Base-by-base conservation (phyloP, 768 basidiomycete species). In the Lanmaoa rubissima region DNA sequence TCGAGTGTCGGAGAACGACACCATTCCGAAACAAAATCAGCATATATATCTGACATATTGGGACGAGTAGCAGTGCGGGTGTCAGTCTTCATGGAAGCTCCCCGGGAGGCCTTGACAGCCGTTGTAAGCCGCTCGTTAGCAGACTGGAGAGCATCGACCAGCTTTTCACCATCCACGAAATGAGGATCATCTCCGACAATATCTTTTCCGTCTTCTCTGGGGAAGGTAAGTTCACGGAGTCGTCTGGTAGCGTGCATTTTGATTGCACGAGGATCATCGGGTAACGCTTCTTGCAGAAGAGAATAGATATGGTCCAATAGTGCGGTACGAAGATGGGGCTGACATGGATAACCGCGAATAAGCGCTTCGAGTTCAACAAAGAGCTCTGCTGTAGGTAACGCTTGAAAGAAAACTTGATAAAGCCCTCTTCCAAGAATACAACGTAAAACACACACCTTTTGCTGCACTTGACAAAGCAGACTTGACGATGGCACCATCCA, bases 401-500 rank as follows among this genome's bases (percentile, higher is more conserved):
- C 81, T 78, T 57, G 54, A 57, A 60, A 43, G 19, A 41, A 49
- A 48, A n/a, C 32, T 58, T 21, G 50, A 48, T 51, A 41, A 55
- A 53, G 59, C 51, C 17, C 60, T 51, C 8, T 60, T 47, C 53
- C 61, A 8, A 43, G 59, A 51, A 49, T 65, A 52, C 41, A 64
- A 43, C 17, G 59, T 53, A 8, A 55, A 38, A 32, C 51, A 71
- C 69, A 57, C 68, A 87, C 93, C 89, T 82, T 87, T 78, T 12
- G 78, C 81, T 32, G 93, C 93, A 61, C 81, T 87, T 19, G 78
- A 74, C 48, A 94, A 82, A n/a, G 90, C 90, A 43, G 85, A 79
- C 67, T 82, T 85, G 39, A 91, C 88, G 63, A 93, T 91, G 4
- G 81, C 90, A 26, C 92, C 92, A 49, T 85, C 76, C 79, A 93